phyloP scores from a whole-genome alignment of 2,329 filamentous ascomycete species.

The Aspergillus udagawae region DNA sequence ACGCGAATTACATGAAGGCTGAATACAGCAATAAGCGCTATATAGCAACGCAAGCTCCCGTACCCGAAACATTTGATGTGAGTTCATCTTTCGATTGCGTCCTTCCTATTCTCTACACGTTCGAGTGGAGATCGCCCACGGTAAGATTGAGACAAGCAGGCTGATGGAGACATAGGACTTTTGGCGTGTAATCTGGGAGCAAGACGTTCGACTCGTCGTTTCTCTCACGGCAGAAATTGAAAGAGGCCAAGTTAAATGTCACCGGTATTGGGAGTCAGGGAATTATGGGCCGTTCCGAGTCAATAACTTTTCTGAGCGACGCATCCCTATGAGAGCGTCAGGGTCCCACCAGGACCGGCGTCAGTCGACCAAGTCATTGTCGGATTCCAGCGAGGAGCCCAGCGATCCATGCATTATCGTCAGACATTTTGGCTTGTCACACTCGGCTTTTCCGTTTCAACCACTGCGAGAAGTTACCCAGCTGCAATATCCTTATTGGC shows the following conservation, averaged over 20 bases:
- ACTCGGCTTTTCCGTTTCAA: conserved; percentile 72
- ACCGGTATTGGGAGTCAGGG: conserved; percentile 82
- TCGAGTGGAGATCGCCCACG: not conserved
- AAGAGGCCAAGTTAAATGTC: conserved; percentile 89
- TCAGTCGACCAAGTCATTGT: conserved; percentile 19
- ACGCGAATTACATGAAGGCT: conserved; percentile 81
- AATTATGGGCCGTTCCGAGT: conserved; percentile 76
- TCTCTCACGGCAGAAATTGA: conserved; percentile 95
- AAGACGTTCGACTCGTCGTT: conserved; percentile 89
- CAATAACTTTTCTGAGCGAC: conserved; percentile 74
- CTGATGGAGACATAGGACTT: conserved; percentile 64
- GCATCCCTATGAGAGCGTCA: conserved; percentile 67
- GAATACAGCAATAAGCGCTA: conserved; percentile 84
- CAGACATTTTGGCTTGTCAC: conserved; percentile 79
- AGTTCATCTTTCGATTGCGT: conserved; percentile 30
- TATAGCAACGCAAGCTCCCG: conserved; percentile 90
- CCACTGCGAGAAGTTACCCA: conserved; percentile 92
- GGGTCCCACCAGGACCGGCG: conserved; percentile 45
- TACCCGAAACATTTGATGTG: conserved; percentile 87
- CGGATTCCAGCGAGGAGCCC: conserved; percentile 26
- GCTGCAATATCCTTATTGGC: conserved; percentile 93
- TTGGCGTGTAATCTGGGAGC: conserved; percentile 96
- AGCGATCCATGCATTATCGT: conserved; percentile 69
- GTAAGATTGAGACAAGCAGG: not conserved
- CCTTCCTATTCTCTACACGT: not conserved